Evolutionary conservation across 176 grass and related monocot species (phyloP).

Genomic region (Dactylis glomerata): DNA sequence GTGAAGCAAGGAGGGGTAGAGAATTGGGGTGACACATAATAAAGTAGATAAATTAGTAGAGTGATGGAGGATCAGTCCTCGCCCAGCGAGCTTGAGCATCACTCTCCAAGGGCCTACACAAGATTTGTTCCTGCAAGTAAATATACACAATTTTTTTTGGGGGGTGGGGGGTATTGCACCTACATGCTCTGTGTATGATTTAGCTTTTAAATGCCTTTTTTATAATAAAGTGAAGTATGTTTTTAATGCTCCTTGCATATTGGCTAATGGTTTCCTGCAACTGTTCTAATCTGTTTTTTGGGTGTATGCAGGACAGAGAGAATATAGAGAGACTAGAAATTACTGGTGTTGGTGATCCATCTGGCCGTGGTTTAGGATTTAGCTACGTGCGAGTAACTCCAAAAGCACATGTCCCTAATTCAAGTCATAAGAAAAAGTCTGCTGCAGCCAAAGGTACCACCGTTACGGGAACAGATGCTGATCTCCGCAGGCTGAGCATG

Average conservation of each 20-base stretch:
- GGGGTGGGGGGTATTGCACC: too few species aligned
- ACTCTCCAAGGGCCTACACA: not conserved
- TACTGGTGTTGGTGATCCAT: conserved; percentile 88
- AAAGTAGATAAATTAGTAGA: not conserved
- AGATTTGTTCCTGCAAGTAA: not conserved
- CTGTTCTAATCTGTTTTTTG: conserved; percentile 11
- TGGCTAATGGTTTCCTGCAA: not conserved
- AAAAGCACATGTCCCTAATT: conserved; percentile 77
- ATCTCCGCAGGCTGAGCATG: conserved; percentile 98
- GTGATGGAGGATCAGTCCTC: not conserved
- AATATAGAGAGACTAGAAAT: conserved; percentile 97
- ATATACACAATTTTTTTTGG: too few species aligned
- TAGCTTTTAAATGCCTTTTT: not conserved
- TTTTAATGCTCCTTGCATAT: conserved; percentile 3
- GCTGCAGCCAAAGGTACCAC: conserved; percentile 78
- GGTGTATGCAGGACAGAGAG: conserved; percentile 61
- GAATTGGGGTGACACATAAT: not conserved
- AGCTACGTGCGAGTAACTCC: conserved; percentile 85
- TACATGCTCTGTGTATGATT: not conserved
- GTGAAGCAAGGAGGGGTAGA: not conserved
- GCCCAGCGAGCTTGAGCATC: not conserved
- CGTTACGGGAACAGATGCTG: conserved; percentile 96
- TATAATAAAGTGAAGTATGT: not conserved
- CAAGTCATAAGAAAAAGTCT: conserved; percentile 73
- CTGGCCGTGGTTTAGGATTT: conserved; percentile 91